phyloP scores from a whole-genome alignment of 1,139 yeast species.

The Trichomonascaceae sp. region DNA sequence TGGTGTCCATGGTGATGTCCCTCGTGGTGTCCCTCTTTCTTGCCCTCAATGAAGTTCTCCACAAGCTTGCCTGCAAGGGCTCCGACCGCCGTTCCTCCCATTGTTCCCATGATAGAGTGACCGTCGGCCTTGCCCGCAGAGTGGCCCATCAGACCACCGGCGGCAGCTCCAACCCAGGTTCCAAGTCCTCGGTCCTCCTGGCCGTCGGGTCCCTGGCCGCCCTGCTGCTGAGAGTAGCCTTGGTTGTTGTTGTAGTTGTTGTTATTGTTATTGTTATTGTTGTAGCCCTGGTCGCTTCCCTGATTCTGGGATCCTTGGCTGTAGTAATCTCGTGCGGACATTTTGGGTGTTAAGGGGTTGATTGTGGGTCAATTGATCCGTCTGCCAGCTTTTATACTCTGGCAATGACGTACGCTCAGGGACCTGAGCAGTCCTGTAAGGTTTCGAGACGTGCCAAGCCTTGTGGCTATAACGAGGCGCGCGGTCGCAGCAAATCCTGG shows the following conservation, averaged over 20 bases:
- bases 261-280: not conserved
- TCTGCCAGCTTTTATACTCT: too few relatives aligned
- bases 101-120: conserved; percentile 9
- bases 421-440: too few relatives aligned
- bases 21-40: not conserved
- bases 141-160: conserved; percentile 10
- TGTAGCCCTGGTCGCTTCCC: not conserved
- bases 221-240: not conserved
- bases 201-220: not conserved
- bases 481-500: too few relatives aligned
- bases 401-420: too few relatives aligned
- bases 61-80: conserved; percentile 6
- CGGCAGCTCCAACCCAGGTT: conserved; percentile 10
- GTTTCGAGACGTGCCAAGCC: too few relatives aligned
- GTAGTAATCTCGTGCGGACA: not conserved
- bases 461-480: too few relatives aligned
- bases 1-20: not conserved
- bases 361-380: too few relatives aligned
- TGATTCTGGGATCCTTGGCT: not conserved
- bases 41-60: not conserved
- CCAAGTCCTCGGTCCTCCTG: conserved; percentile 10
- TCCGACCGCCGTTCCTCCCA: conserved; percentile 12
- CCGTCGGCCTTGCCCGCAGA: conserved; percentile 8
- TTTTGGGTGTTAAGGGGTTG: too few relatives aligned
- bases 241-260: not conserved